Evolutionary conservation across 495 filamentous ascomycete species (phyloP).

Genomic region (Friedmanniomyces endolithicus): DNA sequence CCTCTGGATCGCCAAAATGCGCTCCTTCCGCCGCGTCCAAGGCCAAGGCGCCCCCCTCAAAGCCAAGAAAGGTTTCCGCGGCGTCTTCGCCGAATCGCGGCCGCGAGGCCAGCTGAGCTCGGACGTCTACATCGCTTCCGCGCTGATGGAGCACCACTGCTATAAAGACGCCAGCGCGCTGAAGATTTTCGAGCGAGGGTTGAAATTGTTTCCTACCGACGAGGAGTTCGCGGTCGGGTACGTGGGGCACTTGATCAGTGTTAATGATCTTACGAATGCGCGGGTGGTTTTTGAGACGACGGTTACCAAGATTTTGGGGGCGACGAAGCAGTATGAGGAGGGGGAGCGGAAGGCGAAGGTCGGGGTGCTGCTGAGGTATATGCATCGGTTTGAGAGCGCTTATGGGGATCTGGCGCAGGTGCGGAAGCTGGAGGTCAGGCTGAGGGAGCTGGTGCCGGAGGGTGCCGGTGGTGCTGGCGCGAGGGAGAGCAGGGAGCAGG

Average conservation of each 20-base stretch:
- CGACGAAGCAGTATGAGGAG: background rate
- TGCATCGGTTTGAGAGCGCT: slow-evolving; percentile 87
- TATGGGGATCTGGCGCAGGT: slow-evolving; percentile 86
- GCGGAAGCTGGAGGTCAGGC: slow-evolving; percentile 76
- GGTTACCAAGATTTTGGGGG: slow-evolving; percentile 43
- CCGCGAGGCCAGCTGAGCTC: slow-evolving; percentile 74
- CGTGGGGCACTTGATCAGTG: slow-evolving; percentile 79
- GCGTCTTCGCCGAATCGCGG: slow-evolving; percentile 77
- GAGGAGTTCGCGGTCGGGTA: slow-evolving; percentile 87
- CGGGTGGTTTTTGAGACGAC: slow-evolving; percentile 89
- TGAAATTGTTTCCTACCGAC: slow-evolving; percentile 83
- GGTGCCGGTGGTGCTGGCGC: slow-evolving; percentile 55
- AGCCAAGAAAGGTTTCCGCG: slow-evolving; percentile 52
- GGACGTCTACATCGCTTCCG: slow-evolving; percentile 85
- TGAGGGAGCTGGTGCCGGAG: slow-evolving; percentile 82
- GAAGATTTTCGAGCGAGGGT: slow-evolving; percentile 89
- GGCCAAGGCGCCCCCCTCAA: slow-evolving; percentile 66
- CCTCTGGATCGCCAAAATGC: slow-evolving; percentile 87
- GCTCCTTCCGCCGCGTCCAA: slow-evolving; percentile 84
- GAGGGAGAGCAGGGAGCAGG: background rate
- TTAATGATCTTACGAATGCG: slow-evolving; percentile 88
- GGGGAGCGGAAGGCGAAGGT: slow-evolving; percentile 55
- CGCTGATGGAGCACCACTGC: slow-evolving; percentile 84
- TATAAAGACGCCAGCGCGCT: slow-evolving; percentile 85
- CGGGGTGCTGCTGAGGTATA: slow-evolving; percentile 74